Evolutionary conservation across 1,284 basidiomycete genomes (phyloP).

Genomic region (Stygiomarasmius scandens): DNA sequence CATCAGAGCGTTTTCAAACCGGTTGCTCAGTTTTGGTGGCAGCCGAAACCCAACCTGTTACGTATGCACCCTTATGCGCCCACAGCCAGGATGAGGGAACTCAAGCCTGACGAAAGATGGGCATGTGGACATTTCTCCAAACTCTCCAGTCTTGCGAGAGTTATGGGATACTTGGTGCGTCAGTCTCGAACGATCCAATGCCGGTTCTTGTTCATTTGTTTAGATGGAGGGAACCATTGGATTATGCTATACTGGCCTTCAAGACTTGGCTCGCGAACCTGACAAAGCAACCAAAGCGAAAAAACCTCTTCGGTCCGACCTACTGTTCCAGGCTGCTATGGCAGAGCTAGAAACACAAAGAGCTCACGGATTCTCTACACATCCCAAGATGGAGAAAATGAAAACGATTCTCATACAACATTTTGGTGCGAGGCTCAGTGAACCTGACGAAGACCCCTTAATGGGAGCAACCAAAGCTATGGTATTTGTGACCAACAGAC

Average conservation of each 20-base stretch:
- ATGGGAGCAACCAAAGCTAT: slow-evolving; percentile 75
- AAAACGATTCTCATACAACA: slow-evolving; percentile 78
- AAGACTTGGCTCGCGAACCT: slow-evolving; percentile 42
- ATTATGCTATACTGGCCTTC: slow-evolving; percentile 75
- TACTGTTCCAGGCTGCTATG: slow-evolving; percentile 64
- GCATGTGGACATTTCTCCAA: slow-evolving; percentile 45
- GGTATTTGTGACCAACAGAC: slow-evolving; percentile 92
- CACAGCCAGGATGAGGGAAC: slow-evolving; percentile 40
- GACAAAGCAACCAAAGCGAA: slow-evolving; percentile 27
- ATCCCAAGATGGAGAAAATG: slow-evolving; percentile 94
- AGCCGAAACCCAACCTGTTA: slow-evolving; percentile 26
- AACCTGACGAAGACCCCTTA: slow-evolving; percentile 30
- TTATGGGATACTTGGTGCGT: slow-evolving; percentile 81
- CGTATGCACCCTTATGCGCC: slow-evolving; percentile 58
- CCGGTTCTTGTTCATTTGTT: slow-evolving; percentile 9
- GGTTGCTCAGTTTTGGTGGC: slow-evolving; percentile 29
- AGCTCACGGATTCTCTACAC: slow-evolving; percentile 58
- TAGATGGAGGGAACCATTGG: slow-evolving; percentile 82
- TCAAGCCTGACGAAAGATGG: slow-evolving; percentile 46
- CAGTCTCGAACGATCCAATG: slow-evolving; percentile 1
- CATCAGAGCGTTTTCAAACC: slow-evolving; percentile 15
- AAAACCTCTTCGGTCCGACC: slow-evolving; percentile 52
- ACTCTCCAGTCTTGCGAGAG: slow-evolving; percentile 64
- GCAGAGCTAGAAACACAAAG: slow-evolving; percentile 63
- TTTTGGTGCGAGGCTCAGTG: slow-evolving; percentile 66